Evolutionary conservation across 352 stramenopile species (phyloP), one percentile per base, ranked within the genome.

Genomic region (Globisporangium nodosum): DNA sequence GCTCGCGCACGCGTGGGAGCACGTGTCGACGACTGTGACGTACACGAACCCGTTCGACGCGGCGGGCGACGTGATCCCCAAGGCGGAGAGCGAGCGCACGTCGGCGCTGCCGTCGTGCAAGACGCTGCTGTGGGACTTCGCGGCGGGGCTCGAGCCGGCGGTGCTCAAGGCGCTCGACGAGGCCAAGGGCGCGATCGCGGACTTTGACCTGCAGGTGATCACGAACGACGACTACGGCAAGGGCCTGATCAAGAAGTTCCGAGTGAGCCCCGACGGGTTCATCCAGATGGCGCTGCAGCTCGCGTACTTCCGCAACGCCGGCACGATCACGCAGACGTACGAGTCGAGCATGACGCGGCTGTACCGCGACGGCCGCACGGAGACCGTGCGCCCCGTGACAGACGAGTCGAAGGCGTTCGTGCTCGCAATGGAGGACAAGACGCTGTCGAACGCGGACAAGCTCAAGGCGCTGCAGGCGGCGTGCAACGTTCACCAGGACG

Each of bases 231-330:
- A 85, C 33, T 98, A 96, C 53, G 94, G 94, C 56, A 96, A 95
- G 56, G 74, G 75, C 7, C 63, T 85, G 46, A 94, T 93, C 57
- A 98, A 98, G 73, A 91, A 87, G 52, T 96, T 90, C 66, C 85
- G 88, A 8, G 92, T 97, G 50, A 97, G 90, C 54, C 96, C 97
- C 4, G 96, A 99, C 65, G 94, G 89, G 1, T 98, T 97, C 56
- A 88, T 98, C 51, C 97, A 99, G 74, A 96, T 98, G 76, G 93
- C 92, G 16, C 86, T 99, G 21, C 96, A 99, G 74, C 82, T 98
- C 40, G 96, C 94, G 1, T 97, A 97, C 55, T 98, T 96, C 75
- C 90, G 94, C 61, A 92, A 92, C 65, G 74, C 85, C 9, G 87
- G 90, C 6, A 89, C 92, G 52, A 94, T 98, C 65, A 97, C 90